Evolutionary conservation across 75 land plant species (phyloP).

Genomic region (Sequoiadendron giganteum): DNA sequence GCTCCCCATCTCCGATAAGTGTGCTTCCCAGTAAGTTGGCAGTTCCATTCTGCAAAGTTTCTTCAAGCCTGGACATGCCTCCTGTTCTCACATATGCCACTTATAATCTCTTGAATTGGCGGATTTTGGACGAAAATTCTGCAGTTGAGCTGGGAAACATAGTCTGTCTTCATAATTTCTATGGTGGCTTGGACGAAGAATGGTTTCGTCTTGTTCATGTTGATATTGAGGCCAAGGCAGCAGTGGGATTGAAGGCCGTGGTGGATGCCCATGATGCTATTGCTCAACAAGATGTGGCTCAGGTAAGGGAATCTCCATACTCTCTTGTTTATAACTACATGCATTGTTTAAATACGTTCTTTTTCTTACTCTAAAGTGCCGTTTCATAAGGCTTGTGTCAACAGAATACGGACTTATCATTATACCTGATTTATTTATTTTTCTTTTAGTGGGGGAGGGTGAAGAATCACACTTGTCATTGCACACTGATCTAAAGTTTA

Average conservation of each 20-base stretch:
- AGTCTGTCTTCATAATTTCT: slow-evolving; percentile 11
- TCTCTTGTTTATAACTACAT: no score
- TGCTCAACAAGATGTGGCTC: not conserved
- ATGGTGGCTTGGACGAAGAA: slow-evolving; percentile 13
- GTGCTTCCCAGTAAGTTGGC: not conserved
- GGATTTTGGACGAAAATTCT: no score
- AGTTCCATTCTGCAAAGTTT: no score
- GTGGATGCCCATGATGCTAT: not conserved
- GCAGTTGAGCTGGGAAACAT: slow-evolving; percentile 9
- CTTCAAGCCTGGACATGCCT: not conserved
- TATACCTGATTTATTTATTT: no score
- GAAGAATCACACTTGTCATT: no score
- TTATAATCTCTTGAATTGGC: not conserved
- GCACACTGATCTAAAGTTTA: no score
- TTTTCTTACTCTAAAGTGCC: no score
- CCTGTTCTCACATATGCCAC: not conserved
- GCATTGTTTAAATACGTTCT: no score
- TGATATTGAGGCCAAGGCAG: slow-evolving; percentile 13
- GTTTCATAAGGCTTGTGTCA: no score
- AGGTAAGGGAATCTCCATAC: not conserved
- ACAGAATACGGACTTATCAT: no score
- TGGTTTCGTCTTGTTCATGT: slow-evolving; percentile 13
- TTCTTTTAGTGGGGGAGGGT: no score
- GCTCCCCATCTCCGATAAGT: not conserved
- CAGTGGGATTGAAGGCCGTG: not conserved